phyloP scores from a whole-genome alignment of 2,329 filamentous ascomycete genomes.

The Fusarium newnesense region DNA sequence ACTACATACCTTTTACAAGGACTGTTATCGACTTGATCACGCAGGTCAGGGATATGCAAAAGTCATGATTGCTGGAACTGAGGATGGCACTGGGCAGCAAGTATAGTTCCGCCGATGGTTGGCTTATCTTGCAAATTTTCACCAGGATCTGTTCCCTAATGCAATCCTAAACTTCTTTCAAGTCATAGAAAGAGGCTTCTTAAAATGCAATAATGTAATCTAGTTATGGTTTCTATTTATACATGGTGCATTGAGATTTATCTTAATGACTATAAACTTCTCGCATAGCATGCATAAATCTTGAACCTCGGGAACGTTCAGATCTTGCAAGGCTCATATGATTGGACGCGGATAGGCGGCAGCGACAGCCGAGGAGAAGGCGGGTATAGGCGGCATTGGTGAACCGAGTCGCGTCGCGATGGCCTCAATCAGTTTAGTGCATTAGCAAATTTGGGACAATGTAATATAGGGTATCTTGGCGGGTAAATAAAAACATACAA shows the following conservation, averaged over 20 bases:
- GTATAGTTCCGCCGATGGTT: too few species aligned
- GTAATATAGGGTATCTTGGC: neutral
- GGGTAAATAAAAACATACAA: neutral
- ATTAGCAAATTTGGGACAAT: neutral
- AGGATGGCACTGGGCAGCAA: neutral
- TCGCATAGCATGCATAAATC: too few species aligned
- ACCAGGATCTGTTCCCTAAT: too few species aligned
- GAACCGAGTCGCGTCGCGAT: neutral
- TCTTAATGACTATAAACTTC: too few species aligned
- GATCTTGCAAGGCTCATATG: neutral
- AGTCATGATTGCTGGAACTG: neutral
- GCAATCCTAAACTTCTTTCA: too few species aligned
- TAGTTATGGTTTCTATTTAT: too few species aligned
- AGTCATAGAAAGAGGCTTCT: too few species aligned
- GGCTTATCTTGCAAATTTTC: too few species aligned
- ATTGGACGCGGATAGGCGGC: neutral
- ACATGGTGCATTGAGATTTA: too few species aligned
- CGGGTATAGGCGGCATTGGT: neutral
- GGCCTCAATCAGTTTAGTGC: neutral
- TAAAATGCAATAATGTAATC: too few species aligned
- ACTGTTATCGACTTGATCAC: slow-evolving; percentile 51
- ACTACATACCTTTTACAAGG: slow-evolving; percentile 49
- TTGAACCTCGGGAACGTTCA: neutral
- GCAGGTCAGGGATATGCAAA: slow-evolving; percentile 29
- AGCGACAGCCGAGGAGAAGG: neutral